Evolutionary conservation across 139 green algal species (phyloP), one percentile per base, ranked within the genome.

Genomic region (Chlamydomonas asymmetrica): DNA sequence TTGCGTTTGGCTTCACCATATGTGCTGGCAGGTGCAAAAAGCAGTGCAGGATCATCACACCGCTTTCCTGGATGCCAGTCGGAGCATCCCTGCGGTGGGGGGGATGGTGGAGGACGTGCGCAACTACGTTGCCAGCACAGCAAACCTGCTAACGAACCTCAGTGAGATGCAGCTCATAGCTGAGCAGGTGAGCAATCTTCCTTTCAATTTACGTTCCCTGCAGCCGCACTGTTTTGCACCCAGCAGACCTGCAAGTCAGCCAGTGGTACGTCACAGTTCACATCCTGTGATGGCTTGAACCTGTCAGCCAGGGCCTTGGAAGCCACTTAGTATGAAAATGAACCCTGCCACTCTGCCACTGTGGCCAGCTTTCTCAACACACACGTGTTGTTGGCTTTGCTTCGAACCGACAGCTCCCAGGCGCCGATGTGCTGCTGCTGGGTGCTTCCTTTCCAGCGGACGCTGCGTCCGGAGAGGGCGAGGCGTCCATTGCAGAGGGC

Each of bases 111-210:
- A 71, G 48, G 69, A 82, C 70, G 71, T 85, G 45, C 74, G 80
- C 34, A 85, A 82, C 71, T 85, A 85, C 40, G 69, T 75, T 4
- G 68, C 70, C 1, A 71, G 80, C 32, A 37, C 64, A 18, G 67
- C 75, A 2, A 71, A 74, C 4, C 69, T 85, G 59, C 70, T 77
- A 48, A 64, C n/a, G 7, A 77, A 67, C 49, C 75, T 85, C 6
- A 75, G 66, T 41, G 43, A 73, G 23, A 22, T 69, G 64, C 63
- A 54, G 8, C 25, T 38, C 49, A 52, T 80, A 22, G n/a, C 48
- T 1, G 41, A 49, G 13, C 38, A 67, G 74, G 63, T 74, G 29
- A 7, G 25, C n/a, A n/a, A n/a, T n/a, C n/a, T n/a, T n/a, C n/a
- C n/a, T n/a, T n/a, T n/a, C n/a, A n/a, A n/a, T n/a, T n/a, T n/a